A percentile compares a stretch with the other conserved stretches of the same genome.
Conservation (phyloP, 2,329 filamentous ascomycete species). For the Neocatenulostroma microsporum region DNA sequence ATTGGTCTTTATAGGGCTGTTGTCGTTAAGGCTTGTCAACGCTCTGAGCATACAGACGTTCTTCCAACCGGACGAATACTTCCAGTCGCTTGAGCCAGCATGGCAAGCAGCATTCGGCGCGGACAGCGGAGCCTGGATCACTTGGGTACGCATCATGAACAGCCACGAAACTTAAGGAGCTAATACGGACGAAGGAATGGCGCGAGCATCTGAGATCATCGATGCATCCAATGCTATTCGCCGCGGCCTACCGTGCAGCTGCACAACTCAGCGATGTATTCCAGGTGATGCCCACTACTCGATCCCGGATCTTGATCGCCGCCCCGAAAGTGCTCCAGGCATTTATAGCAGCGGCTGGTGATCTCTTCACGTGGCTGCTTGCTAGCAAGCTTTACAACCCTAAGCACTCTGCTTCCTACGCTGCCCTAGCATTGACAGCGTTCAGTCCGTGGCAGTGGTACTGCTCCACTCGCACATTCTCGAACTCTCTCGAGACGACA, state of each 20-base stretch:
- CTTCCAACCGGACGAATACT: constrained; percentile 98
- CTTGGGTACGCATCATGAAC: constrained; percentile 90
- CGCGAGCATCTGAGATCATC: constrained; percentile 77
- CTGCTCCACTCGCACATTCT: constrained; percentile 85
- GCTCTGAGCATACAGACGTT: constrained; percentile 74
- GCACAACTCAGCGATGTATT: constrained; percentile 51
- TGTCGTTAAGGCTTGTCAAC: constrained; percentile 72
- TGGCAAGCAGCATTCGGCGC: constrained; percentile 80
- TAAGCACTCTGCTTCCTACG: constrained; percentile 56
- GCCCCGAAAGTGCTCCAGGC: constrained; percentile 72
- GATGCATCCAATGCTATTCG: constrained; percentile 82
- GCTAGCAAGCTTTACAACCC: constrained; percentile 64
- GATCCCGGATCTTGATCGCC: constrained; percentile 60
- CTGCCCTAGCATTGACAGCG: constrained; percentile 61
- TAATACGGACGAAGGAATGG: too few species aligned
- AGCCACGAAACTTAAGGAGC: too few species aligned
- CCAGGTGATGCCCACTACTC: constrained; percentile 46
- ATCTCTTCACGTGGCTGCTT: constrained; percentile 83
- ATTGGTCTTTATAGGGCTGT: constrained; percentile 30
- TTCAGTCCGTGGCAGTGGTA: constrained; percentile 95
- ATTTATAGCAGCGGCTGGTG: constrained; percentile 65
- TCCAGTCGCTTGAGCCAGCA: constrained; percentile 88
- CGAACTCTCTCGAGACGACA: constrained; percentile 87
- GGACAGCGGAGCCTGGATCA: constrained; percentile 77
- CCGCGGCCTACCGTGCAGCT: constrained; percentile 59